Base-by-base conservation (phyloP, 768 basidiomycete genomes). In the Mrakia hoshinonis region DNA sequence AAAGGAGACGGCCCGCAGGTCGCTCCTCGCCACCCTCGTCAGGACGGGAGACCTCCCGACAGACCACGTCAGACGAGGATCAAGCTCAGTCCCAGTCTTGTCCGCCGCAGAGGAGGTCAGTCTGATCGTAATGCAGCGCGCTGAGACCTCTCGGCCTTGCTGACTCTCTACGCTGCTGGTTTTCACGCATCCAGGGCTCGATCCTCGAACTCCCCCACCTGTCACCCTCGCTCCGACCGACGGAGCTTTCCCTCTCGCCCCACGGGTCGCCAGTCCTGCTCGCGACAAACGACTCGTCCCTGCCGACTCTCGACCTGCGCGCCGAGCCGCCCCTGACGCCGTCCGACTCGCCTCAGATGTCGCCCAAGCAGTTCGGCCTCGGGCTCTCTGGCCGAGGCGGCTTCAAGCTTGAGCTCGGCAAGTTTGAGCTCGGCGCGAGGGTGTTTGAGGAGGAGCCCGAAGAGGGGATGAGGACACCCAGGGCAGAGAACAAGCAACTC, bases 291-390 rank as follows among this genome's bases (percentile, higher is more conserved):
- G 26, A 46, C 54, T 58, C 58, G 38, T 58, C 48, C 38, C 31
- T 36, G 29, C 55, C 43, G 18, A 66, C 18, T 54, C 47, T 64
- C 58, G 4, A 54, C 54, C 29, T 48, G 63, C 51, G 65, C 84
- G 84, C 66, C 86, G 85, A 13, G 86, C 87, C 55, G 88, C 64
- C 60, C 36, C 71, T 43, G 68, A 74, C 63, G 54, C 71, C 70
- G 11, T n/a, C 66, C 36, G 70, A 72, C 51, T 72, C 70, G 10
- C 70, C 70, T 34, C 48, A 39, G 6, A 6, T 60, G 31, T 34
- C 38, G 29, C 55, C 67, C 24, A 34, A 54, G 24, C 38, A 58
- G 26, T 68, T 51, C 20, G 65, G 46, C 29, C 54, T 68, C 10
- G 49, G 39, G 20, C 38, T 60, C 29, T 2, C 11, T 1, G 46